Percentiles rank a stretch among this genome's conserved stretches.
These are phyloP conservation scores for Colletotrichum spinosum DNA, from an alignment of 2,329 filamentous ascomycete species.

Conservation along the genomic window DNA sequence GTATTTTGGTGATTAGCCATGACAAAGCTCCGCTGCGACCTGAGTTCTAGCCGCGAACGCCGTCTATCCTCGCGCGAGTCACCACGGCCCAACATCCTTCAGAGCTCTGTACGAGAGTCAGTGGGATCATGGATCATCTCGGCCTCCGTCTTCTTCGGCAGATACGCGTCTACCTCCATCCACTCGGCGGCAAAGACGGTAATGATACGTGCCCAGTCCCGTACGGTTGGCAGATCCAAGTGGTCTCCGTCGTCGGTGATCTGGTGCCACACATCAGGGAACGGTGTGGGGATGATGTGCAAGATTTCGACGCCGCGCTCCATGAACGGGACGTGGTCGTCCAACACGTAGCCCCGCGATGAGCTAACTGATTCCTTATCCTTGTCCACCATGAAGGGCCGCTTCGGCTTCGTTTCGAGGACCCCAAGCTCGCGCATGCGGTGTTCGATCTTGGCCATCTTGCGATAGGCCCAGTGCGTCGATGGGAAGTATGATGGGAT, in stretches of 20 bases:
- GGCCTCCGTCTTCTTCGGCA: conserved; percentile 44
- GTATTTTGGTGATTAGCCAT: neutral
- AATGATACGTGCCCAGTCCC: conserved; percentile 89
- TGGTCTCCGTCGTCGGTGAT: conserved; percentile 86
- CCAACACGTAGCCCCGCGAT: conserved; percentile 69
- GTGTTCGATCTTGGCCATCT: conserved; percentile 78
- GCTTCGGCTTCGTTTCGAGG: conserved; percentile 69
- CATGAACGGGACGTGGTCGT: conserved; percentile 96
- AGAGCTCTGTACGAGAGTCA: conserved; percentile 25
- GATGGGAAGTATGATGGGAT: conserved; percentile 90
- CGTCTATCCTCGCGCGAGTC: neutral
- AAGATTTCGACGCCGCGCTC: conserved; percentile 85
- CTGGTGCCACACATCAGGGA: conserved; percentile 88
- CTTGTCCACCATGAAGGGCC: conserved; percentile 74
- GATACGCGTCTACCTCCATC: conserved; percentile 76
- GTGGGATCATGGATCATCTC: conserved; percentile 41
- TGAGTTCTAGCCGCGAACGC: neutral
- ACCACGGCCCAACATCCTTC: neutral
- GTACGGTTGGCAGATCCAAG: conserved; percentile 81
- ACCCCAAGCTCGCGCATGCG: conserved; percentile 76
- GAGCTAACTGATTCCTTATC: conserved; percentile 62
- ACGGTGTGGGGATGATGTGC: conserved; percentile 88
- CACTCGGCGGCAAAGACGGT: conserved; percentile 90
- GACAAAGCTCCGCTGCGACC: neutral
- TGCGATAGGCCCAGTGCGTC: conserved; percentile 93